These are phyloP conservation scores for Acacia pycnantha DNA, from an alignment of 331 rosid species.

Conservation along the genomic window DNA sequence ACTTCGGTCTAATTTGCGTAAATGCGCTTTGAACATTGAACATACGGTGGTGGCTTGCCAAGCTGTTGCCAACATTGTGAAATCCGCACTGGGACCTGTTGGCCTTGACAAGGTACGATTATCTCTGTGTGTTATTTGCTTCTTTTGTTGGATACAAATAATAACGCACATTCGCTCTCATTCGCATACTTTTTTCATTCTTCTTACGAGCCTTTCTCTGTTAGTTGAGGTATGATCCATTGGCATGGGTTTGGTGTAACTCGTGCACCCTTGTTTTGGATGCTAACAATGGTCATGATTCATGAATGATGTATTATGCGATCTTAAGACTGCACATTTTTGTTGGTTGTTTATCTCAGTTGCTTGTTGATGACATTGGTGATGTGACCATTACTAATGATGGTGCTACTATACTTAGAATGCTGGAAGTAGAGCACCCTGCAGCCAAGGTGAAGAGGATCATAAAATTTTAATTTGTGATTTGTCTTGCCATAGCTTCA, in stretches of 20 bases:
- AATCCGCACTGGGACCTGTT: conserved; percentile 92
- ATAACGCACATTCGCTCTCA: background rate
- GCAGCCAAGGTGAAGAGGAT: conserved; percentile 75
- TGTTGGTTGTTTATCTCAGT: conserved; percentile 44
- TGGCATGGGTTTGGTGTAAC: background rate
- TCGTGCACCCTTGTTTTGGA: background rate
- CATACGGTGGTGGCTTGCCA: conserved; percentile 80
- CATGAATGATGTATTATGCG: background rate
- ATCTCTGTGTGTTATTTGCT: background rate
- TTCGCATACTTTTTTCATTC: background rate
- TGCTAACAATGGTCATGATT: background rate
- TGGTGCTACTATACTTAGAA: conserved; percentile 96
- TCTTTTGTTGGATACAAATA: background rate
- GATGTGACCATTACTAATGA: conserved; percentile 95
- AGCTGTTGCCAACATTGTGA: conserved; percentile 92
- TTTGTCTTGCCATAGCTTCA: background rate
- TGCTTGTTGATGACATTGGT: conserved; percentile 96
- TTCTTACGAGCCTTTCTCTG: background rate
- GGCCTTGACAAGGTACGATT: conserved; percentile 92
- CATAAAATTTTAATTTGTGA: background rate
- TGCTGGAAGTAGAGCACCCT: conserved; percentile 98
- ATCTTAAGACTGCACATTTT: background rate
- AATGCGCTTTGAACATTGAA: background rate
- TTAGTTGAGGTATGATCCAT: background rate
- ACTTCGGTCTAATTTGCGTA: background rate